Conservation (phyloP, 768 basidiomycete genomes). For the Clathrus columnatus region DNA sequence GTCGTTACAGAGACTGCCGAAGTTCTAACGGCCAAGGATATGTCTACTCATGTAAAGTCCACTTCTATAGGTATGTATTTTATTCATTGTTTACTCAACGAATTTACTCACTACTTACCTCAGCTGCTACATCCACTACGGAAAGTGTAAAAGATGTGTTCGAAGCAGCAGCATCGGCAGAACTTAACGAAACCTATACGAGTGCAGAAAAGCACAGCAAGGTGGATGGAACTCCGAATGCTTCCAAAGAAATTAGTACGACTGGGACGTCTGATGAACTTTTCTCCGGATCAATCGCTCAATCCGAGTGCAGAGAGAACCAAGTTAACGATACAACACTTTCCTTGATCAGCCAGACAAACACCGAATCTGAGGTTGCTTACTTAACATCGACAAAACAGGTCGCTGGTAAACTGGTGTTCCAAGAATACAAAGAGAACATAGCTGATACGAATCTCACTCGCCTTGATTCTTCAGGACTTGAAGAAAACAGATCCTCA, state of each 20-base stretch:
- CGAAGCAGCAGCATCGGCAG: too few species aligned
- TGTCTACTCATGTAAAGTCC: too few species aligned
- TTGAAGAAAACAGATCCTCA: not conserved
- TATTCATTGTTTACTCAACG: too few species aligned
- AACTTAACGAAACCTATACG: too few species aligned
- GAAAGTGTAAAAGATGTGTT: too few species aligned
- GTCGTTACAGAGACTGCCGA: too few species aligned
- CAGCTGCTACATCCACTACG: too few species aligned
- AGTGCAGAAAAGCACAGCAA: not conserved
- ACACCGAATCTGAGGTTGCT: not conserved
- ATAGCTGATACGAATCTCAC: not conserved
- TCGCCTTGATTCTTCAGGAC: not conserved
- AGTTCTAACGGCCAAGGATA: too few species aligned
- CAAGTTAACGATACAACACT: not conserved
- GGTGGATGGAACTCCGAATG: not conserved
- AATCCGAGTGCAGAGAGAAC: not conserved
- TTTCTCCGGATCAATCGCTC: not conserved
- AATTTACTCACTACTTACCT: too few species aligned
- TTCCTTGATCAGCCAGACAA: not conserved
- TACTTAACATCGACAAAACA: not conserved
- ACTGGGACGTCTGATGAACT: not conserved
- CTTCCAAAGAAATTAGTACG: not conserved
- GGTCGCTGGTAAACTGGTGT: too few species aligned
- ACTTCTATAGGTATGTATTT: too few species aligned
- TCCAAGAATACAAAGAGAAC: too few species aligned